Percentiles rank a stretch among this genome's conserved stretches.
Conservation (phyloP, 2,329 filamentous ascomycete species). For the Aspergillus sp. region DNA sequence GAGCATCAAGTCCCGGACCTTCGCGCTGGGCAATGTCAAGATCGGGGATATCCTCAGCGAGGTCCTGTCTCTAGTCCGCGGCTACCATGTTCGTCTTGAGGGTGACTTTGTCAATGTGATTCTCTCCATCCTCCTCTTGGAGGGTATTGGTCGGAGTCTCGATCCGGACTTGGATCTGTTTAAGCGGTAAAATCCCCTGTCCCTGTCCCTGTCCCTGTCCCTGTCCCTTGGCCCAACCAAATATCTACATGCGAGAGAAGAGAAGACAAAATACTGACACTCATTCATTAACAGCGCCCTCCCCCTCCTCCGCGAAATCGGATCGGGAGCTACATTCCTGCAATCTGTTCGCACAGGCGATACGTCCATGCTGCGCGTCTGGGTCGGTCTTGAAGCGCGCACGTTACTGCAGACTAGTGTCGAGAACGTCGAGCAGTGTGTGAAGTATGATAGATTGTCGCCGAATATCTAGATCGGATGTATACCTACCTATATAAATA, state of each 20-base stretch:
- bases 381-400: constrained; percentile 82
- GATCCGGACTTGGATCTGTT: constrained; percentile 85
- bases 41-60: constrained; percentile 92
- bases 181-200: constrained; percentile 48
- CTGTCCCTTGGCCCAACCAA: too few species aligned
- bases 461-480: constrained; percentile 49
- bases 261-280: too few species aligned
- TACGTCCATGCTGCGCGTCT: constrained; percentile 80
- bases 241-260: too few species aligned
- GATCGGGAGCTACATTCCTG: constrained; percentile 49
- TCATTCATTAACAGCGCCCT: constrained; percentile 53
- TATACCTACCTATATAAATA: too few species aligned
- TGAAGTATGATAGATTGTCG: constrained; percentile 81
- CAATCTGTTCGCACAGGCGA: constrained; percentile 63
- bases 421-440: constrained; percentile 80
- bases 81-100: constrained; percentile 87
- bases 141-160: constrained; percentile 82
- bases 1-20: constrained; percentile 78
- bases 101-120: constrained; percentile 99
- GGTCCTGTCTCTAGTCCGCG: constrained; percentile 82
- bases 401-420: constrained; percentile 84
- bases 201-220: background rate
- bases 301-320: constrained; percentile 81
- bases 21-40: constrained; percentile 87
- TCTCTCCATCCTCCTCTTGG: constrained; percentile 82